Evolutionary conservation across 345 rosid species (phyloP).

Genomic region (Garcia nutans): DNA sequence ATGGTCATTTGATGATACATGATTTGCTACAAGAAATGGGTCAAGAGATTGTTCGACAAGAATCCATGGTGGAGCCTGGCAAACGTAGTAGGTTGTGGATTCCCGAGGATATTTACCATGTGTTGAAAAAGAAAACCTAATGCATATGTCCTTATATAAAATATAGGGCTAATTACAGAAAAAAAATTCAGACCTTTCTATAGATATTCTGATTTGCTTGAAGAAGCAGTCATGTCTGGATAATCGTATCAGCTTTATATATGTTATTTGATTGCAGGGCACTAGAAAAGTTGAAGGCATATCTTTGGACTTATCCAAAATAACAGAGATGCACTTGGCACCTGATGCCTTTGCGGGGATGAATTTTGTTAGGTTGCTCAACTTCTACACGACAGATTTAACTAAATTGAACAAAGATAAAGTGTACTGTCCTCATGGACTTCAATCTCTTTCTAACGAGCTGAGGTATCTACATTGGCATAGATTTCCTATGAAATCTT

Average conservation of each 20-base stretch:
- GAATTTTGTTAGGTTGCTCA: neutral
- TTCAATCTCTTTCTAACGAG: neutral
- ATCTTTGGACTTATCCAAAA: neutral
- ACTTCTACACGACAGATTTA: neutral
- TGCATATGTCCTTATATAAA: no score
- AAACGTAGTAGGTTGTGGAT: neutral
- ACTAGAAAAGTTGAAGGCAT: neutral
- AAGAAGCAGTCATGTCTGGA: no score
- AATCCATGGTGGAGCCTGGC: neutral
- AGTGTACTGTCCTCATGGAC: neutral
- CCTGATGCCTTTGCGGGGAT: neutral
- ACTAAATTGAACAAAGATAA: neutral
- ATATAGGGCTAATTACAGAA: no score
- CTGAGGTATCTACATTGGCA: neutral
- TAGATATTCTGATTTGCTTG: no score
- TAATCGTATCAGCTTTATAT: no score
- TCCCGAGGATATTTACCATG: neutral
- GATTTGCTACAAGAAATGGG: constrained; percentile 1
- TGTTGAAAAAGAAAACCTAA: neutral
- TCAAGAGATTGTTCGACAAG: neutral
- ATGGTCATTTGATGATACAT: neutral
- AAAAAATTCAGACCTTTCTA: no score
- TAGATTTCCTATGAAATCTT: neutral
- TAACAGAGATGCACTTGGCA: neutral
- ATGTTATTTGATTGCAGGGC: neutral